Evolutionary conservation across 2,329 filamentous ascomycete species (phyloP).

Genomic region (Penicillium capsulatum): DNA sequence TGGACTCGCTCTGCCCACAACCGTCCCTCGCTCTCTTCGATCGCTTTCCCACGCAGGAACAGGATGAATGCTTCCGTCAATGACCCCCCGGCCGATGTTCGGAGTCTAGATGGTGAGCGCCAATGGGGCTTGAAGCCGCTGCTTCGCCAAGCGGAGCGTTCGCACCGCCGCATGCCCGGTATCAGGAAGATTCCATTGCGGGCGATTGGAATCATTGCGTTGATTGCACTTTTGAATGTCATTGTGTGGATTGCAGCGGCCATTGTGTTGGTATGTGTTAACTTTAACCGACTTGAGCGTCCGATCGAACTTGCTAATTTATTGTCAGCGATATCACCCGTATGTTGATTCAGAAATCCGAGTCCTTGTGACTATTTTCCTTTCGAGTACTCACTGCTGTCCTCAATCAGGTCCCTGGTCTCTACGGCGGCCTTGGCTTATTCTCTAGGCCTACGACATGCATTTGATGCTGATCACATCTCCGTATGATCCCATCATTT

Average conservation of each 20-base stretch:
- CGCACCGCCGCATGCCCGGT: constrained; percentile 52
- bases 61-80: constrained; percentile 2
- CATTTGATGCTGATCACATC: constrained; percentile 95
- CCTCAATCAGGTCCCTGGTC: constrained; percentile 55
- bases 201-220: constrained; percentile 54
- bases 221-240: constrained; percentile 52
- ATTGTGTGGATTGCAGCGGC: constrained; percentile 57
- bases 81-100: constrained; percentile 5
- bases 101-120: constrained; percentile 12
- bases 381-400: not conserved
- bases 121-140: constrained; percentile 32
- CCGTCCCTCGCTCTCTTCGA: too few relatives aligned
- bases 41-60: too few relatives aligned
- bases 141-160: constrained; percentile 40
- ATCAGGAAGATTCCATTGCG: constrained; percentile 54
- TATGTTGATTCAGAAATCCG: too few relatives aligned
- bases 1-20: too few relatives aligned
- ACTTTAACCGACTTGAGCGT: not conserved
- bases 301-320: constrained; percentile 9
- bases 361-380: too few relatives aligned
- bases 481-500: constrained; percentile 46
- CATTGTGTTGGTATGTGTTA: constrained; percentile 51
- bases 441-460: constrained; percentile 83
- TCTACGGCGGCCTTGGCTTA: constrained; percentile 81
- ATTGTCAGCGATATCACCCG: constrained; percentile 35